Evolutionary conservation across 1,284 basidiomycete species (phyloP).

Genomic region (Coniferiporia weirii): DNA sequence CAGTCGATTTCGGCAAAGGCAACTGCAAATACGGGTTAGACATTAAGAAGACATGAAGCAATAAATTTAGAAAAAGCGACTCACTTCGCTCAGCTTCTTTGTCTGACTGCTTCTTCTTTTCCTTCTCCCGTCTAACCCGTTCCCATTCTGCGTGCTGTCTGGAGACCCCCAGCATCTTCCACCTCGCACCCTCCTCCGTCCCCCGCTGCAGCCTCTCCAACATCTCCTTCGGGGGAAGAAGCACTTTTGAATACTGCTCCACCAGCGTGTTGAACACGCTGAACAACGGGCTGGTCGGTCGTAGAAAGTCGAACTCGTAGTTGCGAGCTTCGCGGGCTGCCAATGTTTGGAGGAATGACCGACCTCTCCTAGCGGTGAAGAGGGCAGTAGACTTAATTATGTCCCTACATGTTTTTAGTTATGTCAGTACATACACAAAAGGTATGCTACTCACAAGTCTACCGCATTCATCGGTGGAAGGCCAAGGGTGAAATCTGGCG

Average conservation of each 20-base stretch:
- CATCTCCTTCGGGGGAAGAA: constrained; percentile 76
- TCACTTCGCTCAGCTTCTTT: constrained; percentile 81
- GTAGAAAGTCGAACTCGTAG: constrained; percentile 97
- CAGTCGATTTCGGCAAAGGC: constrained; percentile 98
- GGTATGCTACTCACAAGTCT: constrained; percentile 67
- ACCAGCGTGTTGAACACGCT: constrained; percentile 96
- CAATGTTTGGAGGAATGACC: constrained; percentile 80
- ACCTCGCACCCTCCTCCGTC: constrained; percentile 56
- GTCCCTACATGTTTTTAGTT: constrained; percentile 46
- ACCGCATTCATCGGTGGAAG: constrained; percentile 86
- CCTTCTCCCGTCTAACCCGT: constrained; percentile 73
- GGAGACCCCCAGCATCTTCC: constrained; percentile 76
- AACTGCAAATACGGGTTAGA: constrained; percentile 37
- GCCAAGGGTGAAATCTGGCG: constrained; percentile 82
- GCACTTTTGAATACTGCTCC: constrained; percentile 91
- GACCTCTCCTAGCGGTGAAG: constrained; percentile 90
- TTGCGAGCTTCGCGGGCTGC: constrained; percentile 89
- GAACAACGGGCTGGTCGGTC: constrained; percentile 93
- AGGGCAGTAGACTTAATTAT: constrained; percentile 92
- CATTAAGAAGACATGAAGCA: constrained; percentile 6
- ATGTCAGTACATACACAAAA: constrained; percentile 7
- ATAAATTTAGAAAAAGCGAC: constrained; percentile 27
- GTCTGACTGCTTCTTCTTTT: constrained; percentile 84
- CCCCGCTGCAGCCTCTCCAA: constrained; percentile 67
- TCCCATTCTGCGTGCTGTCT: constrained; percentile 87